Evolutionary conservation across 176 grass and related monocot species (phyloP).

Genomic region (Olyra latifolia): DNA sequence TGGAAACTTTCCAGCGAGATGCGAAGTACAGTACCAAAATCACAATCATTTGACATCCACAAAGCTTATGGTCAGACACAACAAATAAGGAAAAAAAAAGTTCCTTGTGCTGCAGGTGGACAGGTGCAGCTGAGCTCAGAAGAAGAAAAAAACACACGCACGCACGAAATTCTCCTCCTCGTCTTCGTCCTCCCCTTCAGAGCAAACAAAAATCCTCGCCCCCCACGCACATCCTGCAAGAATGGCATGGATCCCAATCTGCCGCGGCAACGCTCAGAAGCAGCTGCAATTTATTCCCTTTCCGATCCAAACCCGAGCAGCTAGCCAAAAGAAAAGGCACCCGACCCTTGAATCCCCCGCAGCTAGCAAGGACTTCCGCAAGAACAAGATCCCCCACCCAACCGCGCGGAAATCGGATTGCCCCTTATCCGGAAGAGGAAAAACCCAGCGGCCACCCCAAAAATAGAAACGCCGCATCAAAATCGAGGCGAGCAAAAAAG

Average conservation of each 20-base stretch:
- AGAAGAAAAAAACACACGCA: background rate
- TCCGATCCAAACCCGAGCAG: background rate
- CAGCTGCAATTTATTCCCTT: background rate
- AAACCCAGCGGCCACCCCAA: background rate
- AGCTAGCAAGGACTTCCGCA: background rate
- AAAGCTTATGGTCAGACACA: background rate
- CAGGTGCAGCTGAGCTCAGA: background rate
- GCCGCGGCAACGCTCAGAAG: background rate
- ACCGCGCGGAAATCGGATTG: constrained; percentile 15
- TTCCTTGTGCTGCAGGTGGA: background rate
- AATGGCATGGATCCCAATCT: background rate
- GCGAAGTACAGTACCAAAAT: background rate
- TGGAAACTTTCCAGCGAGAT: background rate
- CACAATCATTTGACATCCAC: background rate
- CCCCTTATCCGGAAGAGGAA: background rate
- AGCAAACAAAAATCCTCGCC: background rate
- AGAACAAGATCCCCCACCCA: background rate
- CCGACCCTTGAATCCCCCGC: background rate
- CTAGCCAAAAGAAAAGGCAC: background rate
- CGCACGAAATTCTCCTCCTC: background rate
- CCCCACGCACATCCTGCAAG: background rate
- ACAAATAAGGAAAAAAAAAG: background rate
- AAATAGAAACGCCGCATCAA: constrained; percentile 46
- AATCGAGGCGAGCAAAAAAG: constrained; percentile 18
- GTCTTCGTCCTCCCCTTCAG: background rate